These are phyloP conservation scores for Blastobotrys indianensis DNA, from an alignment of 1,139 yeast genomes.

Conservation along the genomic window DNA sequence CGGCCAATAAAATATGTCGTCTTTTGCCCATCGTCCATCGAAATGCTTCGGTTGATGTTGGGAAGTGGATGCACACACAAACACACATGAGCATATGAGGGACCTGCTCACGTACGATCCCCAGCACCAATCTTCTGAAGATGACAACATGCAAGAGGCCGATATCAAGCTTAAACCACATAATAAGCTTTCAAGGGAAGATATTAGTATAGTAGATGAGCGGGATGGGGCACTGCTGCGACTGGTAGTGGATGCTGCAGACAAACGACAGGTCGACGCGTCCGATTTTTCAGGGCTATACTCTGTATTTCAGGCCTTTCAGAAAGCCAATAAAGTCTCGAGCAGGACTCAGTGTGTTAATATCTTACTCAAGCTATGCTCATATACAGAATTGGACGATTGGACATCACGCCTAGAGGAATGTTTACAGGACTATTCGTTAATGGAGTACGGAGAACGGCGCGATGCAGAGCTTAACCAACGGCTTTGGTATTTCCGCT, in stretches of 20 bases:
- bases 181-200: not conserved
- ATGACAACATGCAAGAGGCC: slow-evolving; percentile 3
- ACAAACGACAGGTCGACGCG: slow-evolving; percentile 11
- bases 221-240: slow-evolving; percentile 21
- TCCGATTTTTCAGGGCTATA: slow-evolving; percentile 23
- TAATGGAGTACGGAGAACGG: slow-evolving; percentile 10
- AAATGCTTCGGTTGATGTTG: too few species aligned
- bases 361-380: slow-evolving; percentile 19
- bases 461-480: slow-evolving; percentile 6
- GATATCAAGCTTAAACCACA: not conserved
- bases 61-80: too few species aligned
- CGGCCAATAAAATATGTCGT: slow-evolving; percentile 3
- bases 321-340: slow-evolving; percentile 18
- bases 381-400: slow-evolving; percentile 15
- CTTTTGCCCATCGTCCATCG: slow-evolving; percentile 1
- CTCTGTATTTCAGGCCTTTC: slow-evolving; percentile 22
- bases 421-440: slow-evolving; percentile 18
- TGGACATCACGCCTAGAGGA: slow-evolving; percentile 20
- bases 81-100: slow-evolving; percentile 4
- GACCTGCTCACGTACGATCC: slow-evolving; percentile 18
- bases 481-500: slow-evolving; percentile 1
- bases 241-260: slow-evolving; percentile 23
- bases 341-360: slow-evolving; percentile 18
- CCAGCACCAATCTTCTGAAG: slow-evolving; percentile 12
- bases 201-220: slow-evolving; percentile 3